Percentiles rank a stretch among this genome's conserved stretches.
Conservation (phyloP, 345 rosid genomes). For the Geranium rotundifolium region DNA sequence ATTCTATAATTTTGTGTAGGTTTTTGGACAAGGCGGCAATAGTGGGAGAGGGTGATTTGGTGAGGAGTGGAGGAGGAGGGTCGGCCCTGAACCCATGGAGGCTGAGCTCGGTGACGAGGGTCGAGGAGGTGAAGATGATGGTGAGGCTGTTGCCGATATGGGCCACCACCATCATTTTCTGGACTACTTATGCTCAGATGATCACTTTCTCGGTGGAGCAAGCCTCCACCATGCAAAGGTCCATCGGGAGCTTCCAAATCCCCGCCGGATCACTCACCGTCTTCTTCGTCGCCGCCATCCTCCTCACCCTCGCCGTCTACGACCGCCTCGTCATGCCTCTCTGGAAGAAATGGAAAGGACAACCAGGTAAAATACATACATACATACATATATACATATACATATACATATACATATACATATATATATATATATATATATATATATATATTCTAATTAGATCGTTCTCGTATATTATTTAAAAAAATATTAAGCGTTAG, state of each 20-base stretch:
- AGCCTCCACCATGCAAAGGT: conserved; percentile 55
- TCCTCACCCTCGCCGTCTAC: conserved; percentile 37
- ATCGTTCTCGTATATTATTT: too few relatives aligned
- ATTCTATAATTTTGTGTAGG: conserved; percentile 11
- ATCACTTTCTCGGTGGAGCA: conserved; percentile 58
- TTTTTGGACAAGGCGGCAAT: conserved; percentile 54
- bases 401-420: too few relatives aligned
- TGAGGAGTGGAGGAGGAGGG: conserved; percentile 7
- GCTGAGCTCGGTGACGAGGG: conserved; percentile 42
- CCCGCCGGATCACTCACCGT: conserved; percentile 59
- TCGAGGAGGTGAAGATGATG: conserved; percentile 64
- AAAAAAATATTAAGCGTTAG: too few relatives aligned
- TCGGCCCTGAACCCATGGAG: conserved; percentile 40
- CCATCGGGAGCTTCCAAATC: conserved; percentile 38
- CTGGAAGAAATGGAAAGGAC: conserved; percentile 54
- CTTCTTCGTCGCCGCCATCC: conserved; percentile 41
- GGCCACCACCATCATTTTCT: conserved; percentile 58
- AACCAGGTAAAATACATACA: conserved; percentile 35
- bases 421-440: too few relatives aligned
- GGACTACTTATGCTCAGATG: conserved; percentile 60
- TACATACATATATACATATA: too few relatives aligned
- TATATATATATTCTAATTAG: too few relatives aligned
- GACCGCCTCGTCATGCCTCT: conserved; percentile 49
- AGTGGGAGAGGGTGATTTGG: conserved; percentile 30
- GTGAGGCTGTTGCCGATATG: conserved; percentile 45